Evolutionary conservation across 805 yeast genomes (phyloP), one percentile per base, ranked within the genome.

Genomic region (Torulaspora quercuum): DNA sequence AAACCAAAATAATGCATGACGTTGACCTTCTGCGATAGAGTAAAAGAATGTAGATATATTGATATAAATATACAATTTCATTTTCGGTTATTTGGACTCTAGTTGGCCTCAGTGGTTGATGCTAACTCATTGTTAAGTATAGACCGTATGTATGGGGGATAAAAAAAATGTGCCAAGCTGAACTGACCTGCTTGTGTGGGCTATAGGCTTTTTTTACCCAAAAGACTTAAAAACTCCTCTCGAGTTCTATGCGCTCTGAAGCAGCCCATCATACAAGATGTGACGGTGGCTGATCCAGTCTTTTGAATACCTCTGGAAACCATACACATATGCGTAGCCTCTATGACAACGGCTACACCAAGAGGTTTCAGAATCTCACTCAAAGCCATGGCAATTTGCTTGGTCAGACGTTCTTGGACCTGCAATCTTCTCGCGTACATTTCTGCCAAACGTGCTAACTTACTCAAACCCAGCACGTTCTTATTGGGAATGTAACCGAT

Each of bases 301-400:
- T 92, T 92, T 63, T 92, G 97, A 17, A 92, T 86, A 39, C 98
- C 98, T 58, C 98, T 76, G 61, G 95, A 86, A 17, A 90, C 97
- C 98, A 92, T 92, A 63, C 98, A 92, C 98, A 92, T 92, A 60
- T 92, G 98, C 2, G 90, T 77, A 12, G 97, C 97, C 64, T 92
- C 98, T 54, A 92, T 88, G 17, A 92, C 97, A 25, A 92, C 98
- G 1, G 97, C 98, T 6, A 92, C 98, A 44, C 98, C 98, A 54
- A 89, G 75, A 11, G 98, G 98, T 55, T 83, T 81, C 53, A 92
- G 70, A 41, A 89, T 85, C 56, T 88, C 97, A 59, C 82, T 78
- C 38, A 92, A 65, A 1, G 97, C 97, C 83, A 88, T 85, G 20
- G 98, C 97, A 37, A 92, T 89, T 63, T 92, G 98, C 62, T 92